Conservation (phyloP, 2,329 filamentous ascomycete species). For the Exutisphaerella laricina region DNA sequence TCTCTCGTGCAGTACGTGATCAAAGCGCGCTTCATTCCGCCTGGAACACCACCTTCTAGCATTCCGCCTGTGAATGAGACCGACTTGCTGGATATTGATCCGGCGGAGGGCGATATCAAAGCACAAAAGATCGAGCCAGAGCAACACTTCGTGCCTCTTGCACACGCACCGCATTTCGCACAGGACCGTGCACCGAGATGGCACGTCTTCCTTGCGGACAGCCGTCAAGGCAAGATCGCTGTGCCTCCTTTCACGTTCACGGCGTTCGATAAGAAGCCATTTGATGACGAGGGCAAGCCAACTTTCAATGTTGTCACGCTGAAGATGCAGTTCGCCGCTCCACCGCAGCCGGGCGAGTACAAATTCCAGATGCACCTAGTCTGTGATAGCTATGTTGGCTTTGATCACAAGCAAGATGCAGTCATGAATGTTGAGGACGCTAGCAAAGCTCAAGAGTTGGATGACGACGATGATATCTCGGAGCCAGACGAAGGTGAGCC, state of each 20-base stretch:
- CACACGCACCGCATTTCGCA: conserved; percentile 83
- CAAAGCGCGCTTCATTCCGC: conserved; percentile 89
- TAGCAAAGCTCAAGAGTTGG: conserved; percentile 71
- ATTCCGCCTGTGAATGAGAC: conserved; percentile 68
- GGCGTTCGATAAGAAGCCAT: conserved; percentile 83
- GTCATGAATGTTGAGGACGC: conserved; percentile 84
- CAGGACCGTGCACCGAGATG: conserved; percentile 85
- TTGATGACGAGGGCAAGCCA: conserved; percentile 68
- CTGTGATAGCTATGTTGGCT: conserved; percentile 91
- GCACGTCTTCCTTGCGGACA: conserved; percentile 92
- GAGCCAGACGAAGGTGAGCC: conserved; percentile 91
- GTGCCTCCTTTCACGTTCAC: conserved; percentile 96
- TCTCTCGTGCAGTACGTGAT: conserved; percentile 91
- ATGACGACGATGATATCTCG: conserved; percentile 80
- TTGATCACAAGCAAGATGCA: conserved; percentile 88
- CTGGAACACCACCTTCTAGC: conserved; percentile 60
- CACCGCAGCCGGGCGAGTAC: conserved; percentile 86
- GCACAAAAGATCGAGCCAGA: conserved; percentile 64
- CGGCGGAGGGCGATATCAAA: conserved; percentile 85
- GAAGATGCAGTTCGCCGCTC: conserved; percentile 95
- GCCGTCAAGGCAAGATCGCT: conserved; percentile 90
- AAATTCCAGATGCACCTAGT: conserved; percentile 91
- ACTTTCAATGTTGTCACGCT: conserved; percentile 94
- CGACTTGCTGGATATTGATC: conserved; percentile 86
- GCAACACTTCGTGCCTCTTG: conserved; percentile 72